A percentile compares a stretch with the other conserved stretches of the same genome.
Evolutionary conservation across 2,329 filamentous ascomycete species (phyloP).

Genomic region (Rachicladosporium sp.): DNA sequence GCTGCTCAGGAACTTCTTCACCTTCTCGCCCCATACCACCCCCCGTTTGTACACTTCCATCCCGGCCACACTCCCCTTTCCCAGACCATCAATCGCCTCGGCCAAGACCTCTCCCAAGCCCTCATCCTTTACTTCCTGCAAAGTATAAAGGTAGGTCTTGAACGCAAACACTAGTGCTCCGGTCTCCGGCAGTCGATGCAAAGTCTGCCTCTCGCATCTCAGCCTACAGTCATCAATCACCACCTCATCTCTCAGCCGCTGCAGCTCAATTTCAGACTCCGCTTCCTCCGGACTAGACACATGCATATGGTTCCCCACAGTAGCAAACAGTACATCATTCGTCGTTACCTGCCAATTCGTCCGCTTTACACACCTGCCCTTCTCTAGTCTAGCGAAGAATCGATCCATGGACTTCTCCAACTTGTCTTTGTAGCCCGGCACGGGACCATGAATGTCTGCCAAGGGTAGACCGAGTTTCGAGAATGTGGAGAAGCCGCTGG

Average conservation of each 20-base stretch:
- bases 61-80: slow-evolving; percentile 41
- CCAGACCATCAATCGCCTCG: slow-evolving; percentile 47
- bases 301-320: slow-evolving; percentile 33
- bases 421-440: slow-evolving; percentile 45
- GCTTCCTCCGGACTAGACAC: slow-evolving; percentile 16
- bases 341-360: slow-evolving; percentile 42
- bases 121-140: slow-evolving; percentile 44
- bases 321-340: slow-evolving; percentile 27
- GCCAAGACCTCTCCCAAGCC: slow-evolving; percentile 43
- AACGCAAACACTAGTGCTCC: slow-evolving; percentile 48
- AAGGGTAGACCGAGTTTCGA: slow-evolving; percentile 42
- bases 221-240: slow-evolving; percentile 33
- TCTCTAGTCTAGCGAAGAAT: slow-evolving; percentile 43
- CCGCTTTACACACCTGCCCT: slow-evolving; percentile 43
- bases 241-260: slow-evolving; percentile 17
- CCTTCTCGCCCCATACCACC: slow-evolving; percentile 44
- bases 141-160: slow-evolving; percentile 49
- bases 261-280: slow-evolving; percentile 1
- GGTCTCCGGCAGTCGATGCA: slow-evolving; percentile 45
- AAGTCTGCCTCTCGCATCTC: slow-evolving; percentile 48
- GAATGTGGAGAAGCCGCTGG: slow-evolving; percentile 45
- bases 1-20: slow-evolving; percentile 36
- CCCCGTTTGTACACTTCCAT: slow-evolving; percentile 49
- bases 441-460: slow-evolving; percentile 44
- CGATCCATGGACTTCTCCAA: slow-evolving; percentile 49